A percentile compares a stretch with the other conserved stretches of the same genome.
phyloP scores from a whole-genome alignment of 345 rosid species.

The Eucalyptus dawsonii region DNA sequence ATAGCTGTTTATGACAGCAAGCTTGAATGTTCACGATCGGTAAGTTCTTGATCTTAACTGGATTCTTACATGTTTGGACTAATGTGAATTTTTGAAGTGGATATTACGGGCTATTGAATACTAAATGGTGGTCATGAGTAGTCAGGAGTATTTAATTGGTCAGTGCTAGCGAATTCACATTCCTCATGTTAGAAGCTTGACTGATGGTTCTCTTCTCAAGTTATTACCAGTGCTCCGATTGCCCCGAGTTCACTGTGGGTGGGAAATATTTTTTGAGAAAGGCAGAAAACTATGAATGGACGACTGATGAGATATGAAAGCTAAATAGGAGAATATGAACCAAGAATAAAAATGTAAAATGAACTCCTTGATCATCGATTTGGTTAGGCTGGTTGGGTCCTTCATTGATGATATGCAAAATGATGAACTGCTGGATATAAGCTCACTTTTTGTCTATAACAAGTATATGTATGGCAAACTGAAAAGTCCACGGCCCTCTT shows the following conservation, averaged over 20 bases:
- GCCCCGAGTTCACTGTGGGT: not conserved
- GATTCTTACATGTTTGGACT: not conserved
- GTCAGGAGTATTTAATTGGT: not conserved
- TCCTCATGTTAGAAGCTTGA: not conserved
- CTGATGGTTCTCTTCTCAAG: not conserved
- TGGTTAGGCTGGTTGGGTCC: not conserved
- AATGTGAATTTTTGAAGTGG: not conserved
- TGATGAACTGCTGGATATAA: not conserved
- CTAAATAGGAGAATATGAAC: not conserved
- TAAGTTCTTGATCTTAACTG: constrained; percentile 1
- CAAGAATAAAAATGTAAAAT: not conserved
- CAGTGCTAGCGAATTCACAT: not conserved
- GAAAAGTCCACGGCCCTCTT: not conserved
- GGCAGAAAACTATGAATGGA: not conserved
- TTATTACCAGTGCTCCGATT: not conserved
- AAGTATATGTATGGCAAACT: not conserved
- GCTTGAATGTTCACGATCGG: constrained; percentile 28
- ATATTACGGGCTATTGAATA: not conserved
- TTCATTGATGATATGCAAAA: not conserved
- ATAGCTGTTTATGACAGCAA: constrained; percentile 29
- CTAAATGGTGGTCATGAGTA: not conserved
- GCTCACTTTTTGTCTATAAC: not conserved
- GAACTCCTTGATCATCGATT: not conserved
- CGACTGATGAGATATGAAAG: not conserved
- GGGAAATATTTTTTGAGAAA: not conserved